Base-by-base conservation (phyloP, 2,329 filamentous ascomycete genomes). In the Aspergillus sp. region DNA sequence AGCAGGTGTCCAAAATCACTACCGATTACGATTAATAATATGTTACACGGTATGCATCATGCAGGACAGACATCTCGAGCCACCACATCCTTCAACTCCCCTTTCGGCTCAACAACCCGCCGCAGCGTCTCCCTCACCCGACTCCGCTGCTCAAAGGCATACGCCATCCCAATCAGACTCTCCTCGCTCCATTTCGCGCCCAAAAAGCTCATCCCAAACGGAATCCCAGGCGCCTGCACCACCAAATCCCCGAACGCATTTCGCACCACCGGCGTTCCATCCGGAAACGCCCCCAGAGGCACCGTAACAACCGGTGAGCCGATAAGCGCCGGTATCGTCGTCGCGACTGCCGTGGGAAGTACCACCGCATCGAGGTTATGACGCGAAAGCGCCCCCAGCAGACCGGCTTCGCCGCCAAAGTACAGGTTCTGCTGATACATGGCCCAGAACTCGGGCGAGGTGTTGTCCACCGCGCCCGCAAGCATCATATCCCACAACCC, bases 91-190 rank as follows among this genome's bases (percentile, higher is more conserved):
- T 5, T 22, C 38, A 82, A 55, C 62, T 81, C 78, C n/a, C 73
- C 75, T 40, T 64, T 74, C 0, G 80, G 79, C 58, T 70, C 60
- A 10, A 82, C 59, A 56, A 79, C 78, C 26, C 79, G 77, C 66
- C 74, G 70, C 1, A 81, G 69, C 54, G 73, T 74, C 38, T 68
- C 60, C 45, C 82, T 70, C 10, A 76, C 72, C 60, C 70, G 67
- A 2, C 79, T 86, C 56, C 76, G 72, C 71, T 87, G 82, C 73
- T 90, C 86, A 68, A 83, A 88, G 3, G 83, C 85, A 73, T 86
- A 88, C 6, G 85, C 86, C 63, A 84, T 79, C 0, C 81, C 82
- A 52, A 89, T 81, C 58, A 90, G 62, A 26, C 69, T 75, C 60
- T 79, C 80, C 66, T 89, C 86, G 33, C 76, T 80, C 73, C 82